phyloP scores from a whole-genome alignment of 768 basidiomycete genomes.

The Auricularia auricula-judae region DNA sequence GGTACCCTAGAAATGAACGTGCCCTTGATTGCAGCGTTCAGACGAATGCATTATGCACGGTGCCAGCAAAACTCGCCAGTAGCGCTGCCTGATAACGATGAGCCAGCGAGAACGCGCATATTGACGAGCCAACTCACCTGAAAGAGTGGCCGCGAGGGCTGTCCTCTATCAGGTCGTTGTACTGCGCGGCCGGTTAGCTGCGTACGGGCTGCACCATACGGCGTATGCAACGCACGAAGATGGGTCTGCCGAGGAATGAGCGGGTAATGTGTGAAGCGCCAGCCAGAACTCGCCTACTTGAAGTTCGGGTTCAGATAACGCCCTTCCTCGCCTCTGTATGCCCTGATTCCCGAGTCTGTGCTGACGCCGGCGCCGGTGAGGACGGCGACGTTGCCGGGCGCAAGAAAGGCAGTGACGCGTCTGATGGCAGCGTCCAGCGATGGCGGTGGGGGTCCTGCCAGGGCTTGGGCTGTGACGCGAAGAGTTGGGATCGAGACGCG shows the following conservation, averaged over 20 bases:
- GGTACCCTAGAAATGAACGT: conserved; percentile 76
- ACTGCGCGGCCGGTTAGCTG: conserved; percentile 27
- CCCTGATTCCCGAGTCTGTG: conserved; percentile 90
- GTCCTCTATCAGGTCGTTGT: conserved; percentile 72
- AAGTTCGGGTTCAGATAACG: conserved; percentile 86
- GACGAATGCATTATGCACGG: not conserved
- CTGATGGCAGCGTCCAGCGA: conserved; percentile 44
- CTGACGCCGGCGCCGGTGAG: conserved; percentile 90
- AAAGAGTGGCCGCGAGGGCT: conserved; percentile 58
- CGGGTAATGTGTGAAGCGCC: not conserved
- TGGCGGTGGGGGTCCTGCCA: conserved; percentile 25
- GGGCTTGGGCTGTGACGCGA: conserved; percentile 38
- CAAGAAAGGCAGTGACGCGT: conserved; percentile 53
- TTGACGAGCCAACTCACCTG: conserved; percentile 34
- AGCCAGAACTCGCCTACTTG: conserved; percentile 36
- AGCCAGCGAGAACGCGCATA: not conserved
- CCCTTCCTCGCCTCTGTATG: conserved; percentile 84
- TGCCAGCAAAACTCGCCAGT: conserved; percentile 44
- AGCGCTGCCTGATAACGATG: conserved; percentile 52
- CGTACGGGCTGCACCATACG: not conserved
- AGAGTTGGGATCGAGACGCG: conserved; percentile 70
- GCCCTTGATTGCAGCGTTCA: conserved; percentile 28
- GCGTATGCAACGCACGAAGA: conserved; percentile 8
- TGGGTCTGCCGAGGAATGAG: conserved; percentile 11
- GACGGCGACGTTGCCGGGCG: conserved; percentile 57